Conservation (phyloP, 352 stramenopile species). For the Plasmopara muralis region DNA sequence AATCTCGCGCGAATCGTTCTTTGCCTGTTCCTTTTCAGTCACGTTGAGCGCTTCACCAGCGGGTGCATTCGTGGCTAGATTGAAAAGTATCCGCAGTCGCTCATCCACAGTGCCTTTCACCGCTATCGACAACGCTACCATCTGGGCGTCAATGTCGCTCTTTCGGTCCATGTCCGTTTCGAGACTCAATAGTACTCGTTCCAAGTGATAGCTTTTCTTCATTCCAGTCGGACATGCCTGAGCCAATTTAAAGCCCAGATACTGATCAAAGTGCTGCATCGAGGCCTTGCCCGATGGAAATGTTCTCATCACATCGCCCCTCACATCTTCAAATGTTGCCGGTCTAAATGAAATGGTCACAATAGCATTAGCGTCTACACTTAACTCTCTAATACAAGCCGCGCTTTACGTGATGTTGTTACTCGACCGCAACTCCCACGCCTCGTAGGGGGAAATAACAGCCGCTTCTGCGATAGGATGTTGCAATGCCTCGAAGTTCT, state of each 20-base stretch:
- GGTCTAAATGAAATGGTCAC: constrained; percentile 21
- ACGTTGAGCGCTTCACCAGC: constrained; percentile 15
- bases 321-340: constrained; percentile 44
- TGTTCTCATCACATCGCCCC: constrained; percentile 36
- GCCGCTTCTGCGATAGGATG: constrained; percentile 61
- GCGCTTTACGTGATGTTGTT: constrained; percentile 69
- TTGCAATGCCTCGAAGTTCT: constrained; percentile 73
- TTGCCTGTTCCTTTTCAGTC: constrained; percentile 15
- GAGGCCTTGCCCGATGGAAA: constrained; percentile 60
- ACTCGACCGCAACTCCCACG: constrained; percentile 72
- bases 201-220: constrained; percentile 66
- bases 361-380: not conserved
- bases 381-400: not conserved
- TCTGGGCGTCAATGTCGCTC: constrained; percentile 55
- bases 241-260: constrained; percentile 63
- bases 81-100: constrained; percentile 64
- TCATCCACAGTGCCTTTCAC: constrained; percentile 71
- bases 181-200: constrained; percentile 69
- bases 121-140: constrained; percentile 80
- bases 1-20: constrained; percentile 41
- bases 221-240: constrained; percentile 49
- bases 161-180: constrained; percentile 47
- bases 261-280: constrained; percentile 77
- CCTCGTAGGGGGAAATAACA: constrained; percentile 80
- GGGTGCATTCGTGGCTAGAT: constrained; percentile 43